These are phyloP conservation scores for Waltergamsia citrina DNA, from an alignment of 2,329 filamentous ascomycete species.

Conservation along the genomic window DNA sequence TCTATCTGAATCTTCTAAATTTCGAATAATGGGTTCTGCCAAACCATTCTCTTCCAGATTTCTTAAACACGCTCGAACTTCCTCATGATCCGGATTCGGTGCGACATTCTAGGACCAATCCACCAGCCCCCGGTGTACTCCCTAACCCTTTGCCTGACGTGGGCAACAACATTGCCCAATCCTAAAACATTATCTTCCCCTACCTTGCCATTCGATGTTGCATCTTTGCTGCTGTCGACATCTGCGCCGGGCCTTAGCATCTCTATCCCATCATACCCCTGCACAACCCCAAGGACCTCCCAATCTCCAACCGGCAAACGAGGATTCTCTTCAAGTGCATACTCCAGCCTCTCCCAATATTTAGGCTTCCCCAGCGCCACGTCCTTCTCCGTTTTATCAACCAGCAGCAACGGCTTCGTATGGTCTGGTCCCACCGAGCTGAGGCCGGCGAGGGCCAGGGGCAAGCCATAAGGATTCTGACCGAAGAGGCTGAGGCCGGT, in stretches of 20 bases:
- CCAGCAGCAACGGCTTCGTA: conserved; percentile 19
- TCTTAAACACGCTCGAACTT: neutral
- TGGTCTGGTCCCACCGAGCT: conserved; percentile 7
- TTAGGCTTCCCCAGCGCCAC: conserved; percentile 29
- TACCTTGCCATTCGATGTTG: too few relatives aligned
- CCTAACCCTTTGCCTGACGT: conserved; percentile 30
- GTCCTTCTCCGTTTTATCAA: conserved; percentile 55
- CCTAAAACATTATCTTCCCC: conserved; percentile 28
- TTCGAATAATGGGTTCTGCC: too few relatives aligned
- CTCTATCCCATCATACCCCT: conserved; percentile 50
- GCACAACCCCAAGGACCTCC: conserved; percentile 46
- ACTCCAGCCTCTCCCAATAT: conserved; percentile 59
- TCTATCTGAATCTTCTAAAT: too few relatives aligned
- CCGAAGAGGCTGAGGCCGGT: conserved; percentile 61
- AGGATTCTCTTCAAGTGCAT: conserved; percentile 47
- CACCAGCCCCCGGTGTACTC: conserved; percentile 50
- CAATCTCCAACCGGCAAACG: conserved; percentile 37
- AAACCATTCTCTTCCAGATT: neutral
- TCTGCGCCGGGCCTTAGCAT: conserved; percentile 37
- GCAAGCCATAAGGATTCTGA: conserved; percentile 30
- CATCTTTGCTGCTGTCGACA: conserved; percentile 2
- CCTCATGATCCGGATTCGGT: conserved; percentile 41
- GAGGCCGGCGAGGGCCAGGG: conserved; percentile 18
- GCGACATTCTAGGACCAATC: conserved; percentile 52
- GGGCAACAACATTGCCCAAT: conserved; percentile 28